Percentiles rank a stretch among this genome's conserved stretches.
phyloP scores from a whole-genome alignment of 768 basidiomycete genomes.

The Guyanaporus albipodus region DNA sequence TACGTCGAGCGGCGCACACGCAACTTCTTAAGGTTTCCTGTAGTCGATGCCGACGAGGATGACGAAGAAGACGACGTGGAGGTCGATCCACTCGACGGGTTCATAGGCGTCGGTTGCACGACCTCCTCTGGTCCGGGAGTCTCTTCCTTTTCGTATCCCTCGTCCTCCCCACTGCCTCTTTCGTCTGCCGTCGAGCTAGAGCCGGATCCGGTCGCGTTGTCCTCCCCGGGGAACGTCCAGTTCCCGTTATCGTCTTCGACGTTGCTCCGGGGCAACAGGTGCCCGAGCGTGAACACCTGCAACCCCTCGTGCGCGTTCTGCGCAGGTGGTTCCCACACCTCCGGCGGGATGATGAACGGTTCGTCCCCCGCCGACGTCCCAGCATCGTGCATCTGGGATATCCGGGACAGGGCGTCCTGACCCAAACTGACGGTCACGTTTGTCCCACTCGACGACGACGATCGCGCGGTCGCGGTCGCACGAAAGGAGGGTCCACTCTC shows the following conservation, averaged over 20 bases:
- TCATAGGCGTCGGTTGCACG: slow-evolving; percentile 38
- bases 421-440: slow-evolving; percentile 14
- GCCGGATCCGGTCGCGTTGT: slow-evolving; percentile 7
- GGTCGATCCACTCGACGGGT: slow-evolving; percentile 15
- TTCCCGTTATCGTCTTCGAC: slow-evolving; percentile 52
- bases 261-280: slow-evolving; percentile 58
- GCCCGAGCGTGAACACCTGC: slow-evolving; percentile 79
- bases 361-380: slow-evolving; percentile 26
- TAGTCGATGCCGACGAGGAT: slow-evolving; percentile 7
- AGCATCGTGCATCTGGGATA: slow-evolving; percentile 37
- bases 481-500: slow-evolving; percentile 34
- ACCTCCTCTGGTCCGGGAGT: slow-evolving; percentile 35
- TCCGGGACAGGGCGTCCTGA: slow-evolving; percentile 48
- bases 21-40: slow-evolving; percentile 39
- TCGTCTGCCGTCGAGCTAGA: slow-evolving; percentile 16
- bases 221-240: slow-evolving; percentile 52
- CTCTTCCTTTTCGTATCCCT: slow-evolving; percentile 25
- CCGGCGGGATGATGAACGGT: slow-evolving; percentile 27
- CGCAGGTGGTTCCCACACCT: slow-evolving; percentile 25
- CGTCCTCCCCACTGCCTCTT: slow-evolving; percentile 19
- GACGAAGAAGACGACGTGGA: slow-evolving; percentile 16
- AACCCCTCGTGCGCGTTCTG: slow-evolving; percentile 54
- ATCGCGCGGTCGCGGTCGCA: slow-evolving; percentile 19
- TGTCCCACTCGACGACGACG: slow-evolving; percentile 15
- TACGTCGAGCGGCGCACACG: slow-evolving; percentile 74